Percentiles rank a stretch among this genome's conserved stretches.
Conservation (phyloP, 2,329 filamentous ascomycete genomes). For the Colletotrichum spinosum region DNA sequence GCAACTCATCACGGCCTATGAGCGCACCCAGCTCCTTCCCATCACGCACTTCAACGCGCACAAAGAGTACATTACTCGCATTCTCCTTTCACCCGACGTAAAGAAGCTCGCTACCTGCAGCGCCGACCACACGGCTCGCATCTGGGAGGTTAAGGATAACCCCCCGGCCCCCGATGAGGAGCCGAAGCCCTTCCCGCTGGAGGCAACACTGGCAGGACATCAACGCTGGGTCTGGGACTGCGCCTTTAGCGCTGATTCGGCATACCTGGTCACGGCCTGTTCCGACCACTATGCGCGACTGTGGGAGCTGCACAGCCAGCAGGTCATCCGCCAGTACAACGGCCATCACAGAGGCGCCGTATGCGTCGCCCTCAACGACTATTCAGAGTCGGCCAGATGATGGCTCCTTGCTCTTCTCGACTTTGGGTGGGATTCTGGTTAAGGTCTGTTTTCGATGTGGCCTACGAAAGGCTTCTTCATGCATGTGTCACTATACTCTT, state of each 20-base stretch:
- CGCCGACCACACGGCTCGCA: constrained; percentile 92
- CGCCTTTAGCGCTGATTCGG: constrained; percentile 92
- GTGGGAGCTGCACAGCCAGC: constrained; percentile 89
- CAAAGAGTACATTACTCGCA: constrained; percentile 91
- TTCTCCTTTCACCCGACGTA: constrained; percentile 91
- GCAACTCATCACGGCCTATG: constrained; percentile 87
- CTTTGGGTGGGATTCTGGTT: constrained; percentile 1
- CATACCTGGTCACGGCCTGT: constrained; percentile 92
- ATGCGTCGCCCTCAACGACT: constrained; percentile 93
- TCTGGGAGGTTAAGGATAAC: constrained; percentile 90
- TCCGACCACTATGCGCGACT: constrained; percentile 92
- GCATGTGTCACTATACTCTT: constrained; percentile 19
- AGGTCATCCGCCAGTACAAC: constrained; percentile 94
- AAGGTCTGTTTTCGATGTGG: constrained; percentile 19
- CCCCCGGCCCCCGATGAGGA: constrained; percentile 56
- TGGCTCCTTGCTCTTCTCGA: constrained; percentile 14
- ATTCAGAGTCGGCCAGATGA: constrained; percentile 64
- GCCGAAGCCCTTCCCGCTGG: constrained; percentile 77
- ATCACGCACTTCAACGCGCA: constrained; percentile 92
- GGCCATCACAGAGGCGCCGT: constrained; percentile 93
- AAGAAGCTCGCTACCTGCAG: constrained; percentile 95
- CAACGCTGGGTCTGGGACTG: constrained; percentile 99
- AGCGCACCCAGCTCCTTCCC: constrained; percentile 85
- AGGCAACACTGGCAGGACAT: constrained; percentile 89
- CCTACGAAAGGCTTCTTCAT: constrained; percentile 19